Base-by-base conservation (phyloP, 805 yeast genomes). In the Lipomyces orientalis region DNA sequence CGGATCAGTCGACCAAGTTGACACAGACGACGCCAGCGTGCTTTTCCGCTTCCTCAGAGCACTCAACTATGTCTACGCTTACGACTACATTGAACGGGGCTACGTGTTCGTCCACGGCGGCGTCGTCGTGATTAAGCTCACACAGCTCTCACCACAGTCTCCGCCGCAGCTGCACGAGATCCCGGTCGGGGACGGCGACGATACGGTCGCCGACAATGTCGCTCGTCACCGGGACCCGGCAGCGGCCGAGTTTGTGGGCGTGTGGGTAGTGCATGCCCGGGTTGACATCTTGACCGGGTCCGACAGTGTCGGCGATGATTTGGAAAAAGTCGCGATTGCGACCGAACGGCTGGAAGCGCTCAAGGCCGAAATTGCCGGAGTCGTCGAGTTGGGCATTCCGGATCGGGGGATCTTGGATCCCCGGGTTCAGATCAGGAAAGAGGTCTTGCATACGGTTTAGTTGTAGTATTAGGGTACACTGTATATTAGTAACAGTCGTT, bases 391-490 rank as follows among this genome's bases (percentile, higher is more conserved):
- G 51, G 71, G 52, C 19, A 58, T 67, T 14, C 72, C 72, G 2
- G 72, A 69, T 61, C 59, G 72, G 6, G 61, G 62, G n/a, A n/a
- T 69, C 31, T 61, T 69, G 14, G 72, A 69, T 64, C 69, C 72
- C 2, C 34, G 72, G 29, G 72, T 69, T 16, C 71, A 66, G 31
- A 49, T 68, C 29, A 55, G 70, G 39, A 55, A 70, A 54, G 67
- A 62, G 49, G 10, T n/a, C 8, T n/a, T 25, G 29, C 29, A 25
- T 25, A 25, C 29, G 29, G 29, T 25, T 25, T 25, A 25, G 29
- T 8, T 16, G 22, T 9, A 25, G 7, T 19, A 9, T 10, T 10
- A 59, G 35, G 29, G 16, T 25, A 59, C 34, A 8, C 5, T 59
- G 33, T 29, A 56, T 52, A 52, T 52, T 25, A 22, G 49, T n/a